Evolutionary conservation across 2,329 filamentous ascomycete genomes (phyloP), one percentile per base, ranked within the genome.

Genomic region (Hypocrella siamensis): DNA sequence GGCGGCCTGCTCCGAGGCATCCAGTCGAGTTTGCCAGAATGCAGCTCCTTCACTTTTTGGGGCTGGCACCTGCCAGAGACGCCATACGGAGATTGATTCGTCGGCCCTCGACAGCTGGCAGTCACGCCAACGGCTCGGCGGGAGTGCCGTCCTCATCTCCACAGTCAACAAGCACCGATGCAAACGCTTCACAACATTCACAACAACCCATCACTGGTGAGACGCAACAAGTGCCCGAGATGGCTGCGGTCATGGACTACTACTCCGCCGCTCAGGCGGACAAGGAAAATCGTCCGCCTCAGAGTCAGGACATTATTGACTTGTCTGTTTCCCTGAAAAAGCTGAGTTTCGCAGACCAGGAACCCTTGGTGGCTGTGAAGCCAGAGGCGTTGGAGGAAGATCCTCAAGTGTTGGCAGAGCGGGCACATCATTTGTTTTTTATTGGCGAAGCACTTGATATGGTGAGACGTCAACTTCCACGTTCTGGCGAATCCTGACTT

Each of bases 391-490:
- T 30, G 11, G 30, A 33, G 11, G 31, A 30, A 18, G 47, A 54
- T 26, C 51, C 52, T 5, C 43, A 38, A 11, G 41, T 50, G 12
- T 35, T 47, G 19, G 49, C 46, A 14, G 52, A 54, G 36, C 42
- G 50, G 29, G 51, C 47, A 16, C 42, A 48, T 38, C 53, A 58
- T 35, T 43, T 54, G 42, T 53, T 49, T 27, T 93, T 85, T 57
- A 93, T 92, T 73, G 71, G 77, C 43, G 78, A 88, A 52, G 86
- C 86, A 39, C 68, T 94, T 42, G 67, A 75, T 42, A 92, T 93
- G 84, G 82, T 88, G 60, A 46, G 62, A 51, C 31, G 31, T 31
- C 33, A 2, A 33, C 15, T 12, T 5, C 8, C 17, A 4, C 16
- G 12, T 8, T 14, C 14, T n/a, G 12, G 24, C 9, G 9, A 19